Evolutionary conservation across 176 grass and related monocot genomes (phyloP).

Genomic region (sorghum (Sorghum bicolor)): Sorghum_bicolor_NCBIv3 NC_012873.2:66125501-66126000

Average conservation of each 20-base stretch:
- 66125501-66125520: not conserved
- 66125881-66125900: no score
- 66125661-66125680: no score
- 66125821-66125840: not conserved
- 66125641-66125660: not conserved
- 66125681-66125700: no score
- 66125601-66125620: not conserved
- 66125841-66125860: not conserved
- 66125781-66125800: not conserved
- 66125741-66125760: no score
- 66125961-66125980: not conserved
- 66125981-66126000: not conserved
- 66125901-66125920: not conserved
- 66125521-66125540: not conserved
- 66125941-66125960: constrained; percentile 15
- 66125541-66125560: not conserved
- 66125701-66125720: no score
- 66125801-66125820: not conserved
- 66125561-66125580: not conserved
- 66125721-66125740: no score
- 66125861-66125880: not conserved
- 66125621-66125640: not conserved
- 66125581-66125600: not conserved
- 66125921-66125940: not conserved
- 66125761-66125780: not conserved